Evolutionary conservation across 192 early-diverging fungal genomes (phyloP).

Genomic region (Backusella circina): DNA sequence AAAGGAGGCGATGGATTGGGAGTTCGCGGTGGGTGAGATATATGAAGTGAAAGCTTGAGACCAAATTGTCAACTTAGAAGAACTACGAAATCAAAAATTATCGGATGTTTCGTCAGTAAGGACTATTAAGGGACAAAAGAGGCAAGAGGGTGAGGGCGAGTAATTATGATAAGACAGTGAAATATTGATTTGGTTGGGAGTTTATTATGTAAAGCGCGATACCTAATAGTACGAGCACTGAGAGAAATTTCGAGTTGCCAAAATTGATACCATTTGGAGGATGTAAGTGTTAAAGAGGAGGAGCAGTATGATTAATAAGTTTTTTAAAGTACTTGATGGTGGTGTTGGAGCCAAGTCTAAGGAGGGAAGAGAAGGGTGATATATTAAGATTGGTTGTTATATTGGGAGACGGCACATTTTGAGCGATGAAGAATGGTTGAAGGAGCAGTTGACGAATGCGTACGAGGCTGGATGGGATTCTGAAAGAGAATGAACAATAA

Average conservation of each 20-base stretch:
- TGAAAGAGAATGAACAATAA: too few relatives aligned
- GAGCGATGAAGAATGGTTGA: too few relatives aligned
- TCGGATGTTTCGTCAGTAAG: neutral
- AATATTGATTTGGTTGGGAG: neutral
- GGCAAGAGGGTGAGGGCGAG: neutral
- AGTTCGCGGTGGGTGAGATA: neutral
- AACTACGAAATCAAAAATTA: neutral
- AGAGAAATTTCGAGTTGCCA: too few relatives aligned
- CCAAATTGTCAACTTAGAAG: neutral
- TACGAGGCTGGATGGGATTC: too few relatives aligned
- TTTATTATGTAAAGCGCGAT: neutral
- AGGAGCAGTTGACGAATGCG: too few relatives aligned
- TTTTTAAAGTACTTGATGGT: too few relatives aligned
- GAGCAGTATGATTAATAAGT: too few relatives aligned
- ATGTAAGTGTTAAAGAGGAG: neutral
- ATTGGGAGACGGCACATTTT: too few relatives aligned
- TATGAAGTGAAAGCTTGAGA: neutral
- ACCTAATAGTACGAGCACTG: neutral
- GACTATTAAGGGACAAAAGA: neutral
- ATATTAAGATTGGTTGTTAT: neutral
- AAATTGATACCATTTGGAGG: neutral
- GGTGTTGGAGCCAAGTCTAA: neutral
- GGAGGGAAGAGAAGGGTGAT: neutral
- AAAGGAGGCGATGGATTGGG: too few relatives aligned
- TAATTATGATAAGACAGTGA: neutral